These are phyloP conservation scores for Symbiotaphrina buchneri DNA, from an alignment of 495 filamentous ascomycete genomes.

Conservation along the genomic window DNA sequence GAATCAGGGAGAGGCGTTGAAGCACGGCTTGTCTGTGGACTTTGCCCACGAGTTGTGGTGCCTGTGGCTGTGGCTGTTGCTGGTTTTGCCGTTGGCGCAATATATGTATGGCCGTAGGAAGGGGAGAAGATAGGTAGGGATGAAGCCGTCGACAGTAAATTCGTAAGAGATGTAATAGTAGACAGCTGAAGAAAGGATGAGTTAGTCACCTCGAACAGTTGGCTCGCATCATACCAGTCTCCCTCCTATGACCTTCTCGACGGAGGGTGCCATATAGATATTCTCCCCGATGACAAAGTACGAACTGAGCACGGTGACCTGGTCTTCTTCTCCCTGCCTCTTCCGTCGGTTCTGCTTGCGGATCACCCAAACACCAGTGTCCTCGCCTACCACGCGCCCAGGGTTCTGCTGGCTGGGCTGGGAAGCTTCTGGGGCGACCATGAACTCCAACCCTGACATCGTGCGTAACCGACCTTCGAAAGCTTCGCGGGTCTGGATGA, in stretches of 20 bases:
- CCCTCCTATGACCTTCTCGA: slow-evolving; percentile 54
- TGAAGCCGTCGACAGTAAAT: slow-evolving; percentile 37
- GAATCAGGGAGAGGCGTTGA: slow-evolving; percentile 36
- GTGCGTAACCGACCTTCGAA: slow-evolving; percentile 58
- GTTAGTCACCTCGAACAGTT: not conserved
- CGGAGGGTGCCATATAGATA: slow-evolving; percentile 72
- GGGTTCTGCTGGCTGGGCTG: slow-evolving; percentile 16
- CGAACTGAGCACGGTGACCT: slow-evolving; percentile 46
- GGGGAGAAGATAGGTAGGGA: slow-evolving; percentile 51
- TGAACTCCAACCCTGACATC: slow-evolving; percentile 42
- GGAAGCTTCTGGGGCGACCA: slow-evolving; percentile 11
- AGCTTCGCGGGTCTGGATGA: slow-evolving; percentile 43
- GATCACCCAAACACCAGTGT: slow-evolving; percentile 67
- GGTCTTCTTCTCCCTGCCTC: slow-evolving; percentile 32
- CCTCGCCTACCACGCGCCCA: slow-evolving; percentile 19
- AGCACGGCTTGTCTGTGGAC: slow-evolving; percentile 26
- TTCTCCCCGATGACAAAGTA: slow-evolving; percentile 74
- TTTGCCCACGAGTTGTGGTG: too few species aligned
- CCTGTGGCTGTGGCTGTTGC: slow-evolving; percentile 12
- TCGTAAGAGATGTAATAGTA: slow-evolving; percentile 37
- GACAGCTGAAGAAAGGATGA: slow-evolving; percentile 21
- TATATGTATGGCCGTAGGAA: slow-evolving; percentile 50
- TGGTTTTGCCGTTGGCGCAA: slow-evolving; percentile 23
- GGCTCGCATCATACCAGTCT: slow-evolving; percentile 33
- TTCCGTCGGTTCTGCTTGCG: slow-evolving; percentile 63